phyloP scores from a whole-genome alignment of 192 early-diverging fungal genomes.

The Backusella sp. region DNA sequence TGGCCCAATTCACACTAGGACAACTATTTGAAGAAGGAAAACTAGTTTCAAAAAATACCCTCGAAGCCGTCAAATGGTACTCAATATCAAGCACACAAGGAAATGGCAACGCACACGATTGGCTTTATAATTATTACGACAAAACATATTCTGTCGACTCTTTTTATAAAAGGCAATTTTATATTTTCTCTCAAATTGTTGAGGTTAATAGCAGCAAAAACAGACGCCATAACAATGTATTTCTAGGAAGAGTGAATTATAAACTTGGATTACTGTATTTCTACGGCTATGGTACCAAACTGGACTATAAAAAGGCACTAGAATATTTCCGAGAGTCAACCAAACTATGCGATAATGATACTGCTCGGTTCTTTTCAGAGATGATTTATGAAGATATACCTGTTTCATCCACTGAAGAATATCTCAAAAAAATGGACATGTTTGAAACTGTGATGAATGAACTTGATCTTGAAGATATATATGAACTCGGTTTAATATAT shows the following conservation, averaged over 20 bases:
- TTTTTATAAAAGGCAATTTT: neutral
- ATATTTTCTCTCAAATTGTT: neutral
- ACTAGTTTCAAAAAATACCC: neutral
- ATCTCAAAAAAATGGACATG: too few species aligned
- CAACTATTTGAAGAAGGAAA: neutral
- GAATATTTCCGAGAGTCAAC: too few species aligned
- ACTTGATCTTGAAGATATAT: too few species aligned
- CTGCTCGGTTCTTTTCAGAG: too few species aligned
- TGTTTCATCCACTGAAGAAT: too few species aligned
- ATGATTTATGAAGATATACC: too few species aligned
- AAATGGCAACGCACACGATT: too few species aligned
- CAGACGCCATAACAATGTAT: neutral
- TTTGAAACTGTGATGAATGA: too few species aligned
- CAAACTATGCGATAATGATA: too few species aligned
- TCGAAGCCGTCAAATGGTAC: neutral
- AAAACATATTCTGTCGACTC: neutral
- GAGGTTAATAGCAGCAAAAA: neutral
- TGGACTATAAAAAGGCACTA: too few species aligned
- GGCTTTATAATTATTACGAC: neutral
- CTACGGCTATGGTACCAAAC: too few species aligned
- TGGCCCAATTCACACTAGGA: neutral
- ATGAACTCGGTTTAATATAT: too few species aligned
- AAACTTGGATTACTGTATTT: neutral
- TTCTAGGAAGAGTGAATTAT: neutral
- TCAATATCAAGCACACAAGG: neutral